phyloP scores from a whole-genome alignment of 2,329 filamentous ascomycete species.

The Nigrospora sphaerica region DNA sequence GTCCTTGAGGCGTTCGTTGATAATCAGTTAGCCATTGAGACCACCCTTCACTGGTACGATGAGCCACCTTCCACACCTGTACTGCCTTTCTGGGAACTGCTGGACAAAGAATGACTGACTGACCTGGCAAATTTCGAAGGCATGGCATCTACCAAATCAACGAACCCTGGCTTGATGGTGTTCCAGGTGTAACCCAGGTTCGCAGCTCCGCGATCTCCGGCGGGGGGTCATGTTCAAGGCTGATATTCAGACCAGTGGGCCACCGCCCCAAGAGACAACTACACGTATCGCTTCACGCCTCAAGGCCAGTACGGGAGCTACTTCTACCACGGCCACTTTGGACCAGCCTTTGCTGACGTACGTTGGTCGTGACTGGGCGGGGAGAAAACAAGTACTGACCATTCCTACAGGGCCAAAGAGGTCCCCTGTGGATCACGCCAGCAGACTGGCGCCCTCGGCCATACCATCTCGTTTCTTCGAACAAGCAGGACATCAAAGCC shows the following conservation, averaged over 20 bases:
- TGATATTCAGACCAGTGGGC: conserved; percentile 1
- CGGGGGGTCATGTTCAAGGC: background rate
- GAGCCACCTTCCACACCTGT: background rate
- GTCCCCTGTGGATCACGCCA: conserved; percentile 9
- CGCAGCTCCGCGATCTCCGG: background rate
- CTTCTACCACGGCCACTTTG: conserved; percentile 11
- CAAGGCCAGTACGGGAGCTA: conserved; percentile 10
- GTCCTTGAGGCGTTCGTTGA: conserved; percentile 8
- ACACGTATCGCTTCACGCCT: conserved; percentile 9
- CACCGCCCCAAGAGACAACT: conserved; percentile 7
- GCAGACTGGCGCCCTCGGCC: conserved; percentile 9
- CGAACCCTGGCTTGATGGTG: conserved; percentile 10
- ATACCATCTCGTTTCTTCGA: conserved; percentile 7
- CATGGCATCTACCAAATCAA: conserved; percentile 11
- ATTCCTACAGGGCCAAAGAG: conserved; percentile 4
- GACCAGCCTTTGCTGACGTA: conserved; percentile 9
- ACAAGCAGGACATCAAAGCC: background rate
- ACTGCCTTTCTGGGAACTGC: background rate
- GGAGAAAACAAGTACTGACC: background rate
- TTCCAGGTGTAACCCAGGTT: conserved; percentile 10
- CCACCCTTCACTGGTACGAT: conserved; percentile 9
- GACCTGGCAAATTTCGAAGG: no score
- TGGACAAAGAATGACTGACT: no score
- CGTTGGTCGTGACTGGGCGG: no score
- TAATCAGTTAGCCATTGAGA: conserved; percentile 8